A percentile compares a stretch with the other conserved stretches of the same genome.
Evolutionary conservation across 371 early-diverging fungal genomes (phyloP).

Genomic region (Thermomucor indicae-seudaticae): DNA sequence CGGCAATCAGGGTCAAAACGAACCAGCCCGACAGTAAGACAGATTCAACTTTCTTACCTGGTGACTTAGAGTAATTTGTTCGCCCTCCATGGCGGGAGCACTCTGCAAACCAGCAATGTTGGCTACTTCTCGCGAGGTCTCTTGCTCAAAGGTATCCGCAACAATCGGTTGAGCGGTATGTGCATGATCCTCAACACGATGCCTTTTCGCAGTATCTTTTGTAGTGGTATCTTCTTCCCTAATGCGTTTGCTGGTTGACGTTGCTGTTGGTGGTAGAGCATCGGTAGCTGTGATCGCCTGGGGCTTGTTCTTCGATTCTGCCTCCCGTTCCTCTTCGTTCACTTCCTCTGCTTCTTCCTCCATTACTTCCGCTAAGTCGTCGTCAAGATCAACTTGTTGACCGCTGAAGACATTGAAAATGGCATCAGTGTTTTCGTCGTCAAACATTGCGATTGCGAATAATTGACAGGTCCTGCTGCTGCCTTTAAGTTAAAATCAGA

Average conservation of each 20-base stretch:
- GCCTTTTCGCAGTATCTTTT: slow-evolving; percentile 7
- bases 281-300: not conserved
- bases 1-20: not conserved
- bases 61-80: slow-evolving; percentile 51
- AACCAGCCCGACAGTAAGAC: not conserved
- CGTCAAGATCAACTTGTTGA: slow-evolving; percentile 8
- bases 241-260: slow-evolving; percentile 4
- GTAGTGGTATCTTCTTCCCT: slow-evolving; percentile 4
- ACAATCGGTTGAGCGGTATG: slow-evolving; percentile 59
- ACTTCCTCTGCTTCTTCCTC: not conserved
- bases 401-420: slow-evolving; percentile 13
- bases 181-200: slow-evolving; percentile 15
- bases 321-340: not conserved
- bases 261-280: not conserved
- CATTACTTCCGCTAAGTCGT: not conserved
- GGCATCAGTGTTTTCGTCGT: slow-evolving; percentile 15
- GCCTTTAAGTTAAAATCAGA: too few relatives aligned
- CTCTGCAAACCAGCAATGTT: slow-evolving; percentile 59
- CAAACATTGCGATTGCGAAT: too few relatives aligned
- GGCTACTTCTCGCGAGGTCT: slow-evolving; percentile 68
- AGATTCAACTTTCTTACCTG: slow-evolving; percentile 24
- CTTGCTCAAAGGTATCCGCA: slow-evolving; percentile 77
- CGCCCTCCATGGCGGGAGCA: slow-evolving; percentile 53
- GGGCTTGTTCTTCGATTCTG: not conserved
- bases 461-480: too few relatives aligned